Evolutionary conservation across 2,329 filamentous ascomycete genomes (phyloP).

Genomic region (Lecanicillium sp.): DNA sequence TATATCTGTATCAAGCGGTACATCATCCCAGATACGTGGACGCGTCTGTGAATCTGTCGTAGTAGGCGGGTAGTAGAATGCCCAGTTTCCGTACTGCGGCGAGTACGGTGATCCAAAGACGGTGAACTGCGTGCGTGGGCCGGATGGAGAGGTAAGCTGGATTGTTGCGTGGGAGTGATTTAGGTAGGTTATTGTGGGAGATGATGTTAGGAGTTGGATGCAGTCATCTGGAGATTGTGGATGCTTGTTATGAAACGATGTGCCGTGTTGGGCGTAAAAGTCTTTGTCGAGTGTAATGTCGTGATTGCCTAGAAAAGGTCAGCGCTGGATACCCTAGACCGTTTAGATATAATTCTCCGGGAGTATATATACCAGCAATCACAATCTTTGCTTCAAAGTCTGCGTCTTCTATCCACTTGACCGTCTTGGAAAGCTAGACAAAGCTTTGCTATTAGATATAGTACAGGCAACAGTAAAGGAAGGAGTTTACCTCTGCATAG

Average conservation of each 20-base stretch:
- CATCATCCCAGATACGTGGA: conserved; percentile 45
- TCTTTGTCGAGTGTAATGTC: conserved; percentile 61
- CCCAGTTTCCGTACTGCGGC: conserved; percentile 50
- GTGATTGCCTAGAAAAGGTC: conserved; percentile 53
- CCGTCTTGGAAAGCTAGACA: conserved; percentile 44
- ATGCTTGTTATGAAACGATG: conserved; percentile 46
- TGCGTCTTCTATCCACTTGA: conserved; percentile 59
- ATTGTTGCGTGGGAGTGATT: conserved; percentile 47
- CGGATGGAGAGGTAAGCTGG: conserved; percentile 39
- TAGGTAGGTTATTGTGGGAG: conserved; percentile 54
- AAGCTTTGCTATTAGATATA: conserved; percentile 7
- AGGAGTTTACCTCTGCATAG: conserved; percentile 35
- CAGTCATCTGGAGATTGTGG: conserved; percentile 46
- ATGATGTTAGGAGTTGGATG: conserved; percentile 43
- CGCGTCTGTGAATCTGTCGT: conserved; percentile 17
- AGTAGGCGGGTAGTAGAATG: conserved; percentile 50
- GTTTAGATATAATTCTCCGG: not conserved
- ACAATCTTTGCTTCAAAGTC: conserved; percentile 64
- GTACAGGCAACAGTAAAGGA: conserved; percentile 1
- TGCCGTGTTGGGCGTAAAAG: conserved; percentile 48
- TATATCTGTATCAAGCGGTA: conserved; percentile 55
- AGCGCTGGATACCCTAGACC: not conserved
- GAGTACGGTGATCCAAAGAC: conserved; percentile 67
- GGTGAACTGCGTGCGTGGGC: conserved; percentile 51
- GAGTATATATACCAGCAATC: conserved; percentile 47